Percentiles rank a stretch among this genome's conserved stretches.
These are phyloP conservation scores for Penicillium sp. DNA, from an alignment of 2,329 filamentous ascomycete species.

Conservation along the genomic window DNA sequence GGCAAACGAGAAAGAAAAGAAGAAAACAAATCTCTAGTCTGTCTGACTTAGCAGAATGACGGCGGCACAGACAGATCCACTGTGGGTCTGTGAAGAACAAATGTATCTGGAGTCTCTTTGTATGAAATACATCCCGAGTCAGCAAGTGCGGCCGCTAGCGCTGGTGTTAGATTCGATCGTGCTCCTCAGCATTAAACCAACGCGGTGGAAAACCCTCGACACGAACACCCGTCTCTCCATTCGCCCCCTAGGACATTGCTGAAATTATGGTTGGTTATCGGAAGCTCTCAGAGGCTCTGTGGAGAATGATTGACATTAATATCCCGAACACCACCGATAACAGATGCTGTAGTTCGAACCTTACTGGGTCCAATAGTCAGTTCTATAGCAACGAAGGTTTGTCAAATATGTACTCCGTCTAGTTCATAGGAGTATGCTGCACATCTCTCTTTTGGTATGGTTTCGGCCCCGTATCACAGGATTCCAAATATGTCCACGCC, in stretches of 20 bases:
- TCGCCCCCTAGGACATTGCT: neutral
- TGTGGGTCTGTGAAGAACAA: neutral
- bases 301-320: constrained; percentile 21
- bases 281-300: constrained; percentile 1
- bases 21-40: neutral
- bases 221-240: constrained; percentile 7
- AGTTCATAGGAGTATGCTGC: neutral
- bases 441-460: constrained; percentile 7
- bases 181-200: neutral
- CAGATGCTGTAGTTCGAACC: neutral
- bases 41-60: neutral
- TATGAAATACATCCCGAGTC: neutral
- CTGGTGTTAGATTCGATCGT: constrained; percentile 8
- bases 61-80: neutral
- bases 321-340: constrained; percentile 13
- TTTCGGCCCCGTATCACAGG: neutral
- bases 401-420: neutral
- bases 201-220: neutral
- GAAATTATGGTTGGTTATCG: constrained; percentile 1
- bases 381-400: constrained; percentile 6
- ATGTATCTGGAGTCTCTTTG: neutral
- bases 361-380: neutral
- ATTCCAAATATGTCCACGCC: neutral
- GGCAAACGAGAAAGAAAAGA: no score
- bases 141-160: neutral